Evolutionary conservation across 768 basidiomycete genomes (phyloP).

Genomic region (Thelephora aurantiotincta): DNA sequence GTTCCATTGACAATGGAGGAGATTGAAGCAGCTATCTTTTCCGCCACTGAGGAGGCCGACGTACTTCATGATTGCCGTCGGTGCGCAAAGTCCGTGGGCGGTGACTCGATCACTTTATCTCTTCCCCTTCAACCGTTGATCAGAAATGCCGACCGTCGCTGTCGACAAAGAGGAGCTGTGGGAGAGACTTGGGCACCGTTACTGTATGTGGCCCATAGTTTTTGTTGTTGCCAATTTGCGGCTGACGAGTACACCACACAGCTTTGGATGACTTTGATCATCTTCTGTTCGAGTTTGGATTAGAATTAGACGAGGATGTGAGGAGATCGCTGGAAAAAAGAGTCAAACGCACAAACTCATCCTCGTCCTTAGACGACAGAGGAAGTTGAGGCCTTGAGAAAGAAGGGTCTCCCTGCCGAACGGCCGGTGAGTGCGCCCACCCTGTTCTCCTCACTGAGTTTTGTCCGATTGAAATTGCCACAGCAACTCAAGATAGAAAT

Average conservation of each 20-base stretch:
- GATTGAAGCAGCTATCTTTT: conserved; percentile 95
- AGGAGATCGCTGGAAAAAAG: conserved; percentile 16
- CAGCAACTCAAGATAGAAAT: conserved; percentile 98
- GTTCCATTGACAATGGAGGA: conserved; percentile 76
- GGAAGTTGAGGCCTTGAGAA: conserved; percentile 69
- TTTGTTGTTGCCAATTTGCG: conserved; percentile 8
- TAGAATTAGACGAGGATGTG: conserved; percentile 97
- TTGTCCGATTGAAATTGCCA: conserved; percentile 6
- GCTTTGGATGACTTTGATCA: conserved; percentile 92
- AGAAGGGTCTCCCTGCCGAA: conserved; percentile 75
- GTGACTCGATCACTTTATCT: neutral
- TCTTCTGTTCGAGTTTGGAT: conserved; percentile 92
- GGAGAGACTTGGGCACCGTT: conserved; percentile 68
- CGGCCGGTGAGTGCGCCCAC: conserved; percentile 44
- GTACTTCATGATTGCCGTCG: conserved; percentile 60
- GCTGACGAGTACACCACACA: conserved; percentile 20
- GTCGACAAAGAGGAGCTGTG: conserved; percentile 95
- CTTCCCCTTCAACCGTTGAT: neutral
- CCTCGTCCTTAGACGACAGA: conserved; percentile 56
- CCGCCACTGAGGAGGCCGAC: conserved; percentile 92
- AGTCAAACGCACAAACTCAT: neutral
- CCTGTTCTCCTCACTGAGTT: neutral
- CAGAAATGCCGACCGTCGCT: conserved; percentile 83
- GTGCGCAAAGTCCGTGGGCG: too few species aligned
- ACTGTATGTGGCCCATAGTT: conserved; percentile 36